These are phyloP conservation scores for Metarhizium sp. DNA, from an alignment of 2,329 filamentous ascomycete genomes.

Conservation along the genomic window DNA sequence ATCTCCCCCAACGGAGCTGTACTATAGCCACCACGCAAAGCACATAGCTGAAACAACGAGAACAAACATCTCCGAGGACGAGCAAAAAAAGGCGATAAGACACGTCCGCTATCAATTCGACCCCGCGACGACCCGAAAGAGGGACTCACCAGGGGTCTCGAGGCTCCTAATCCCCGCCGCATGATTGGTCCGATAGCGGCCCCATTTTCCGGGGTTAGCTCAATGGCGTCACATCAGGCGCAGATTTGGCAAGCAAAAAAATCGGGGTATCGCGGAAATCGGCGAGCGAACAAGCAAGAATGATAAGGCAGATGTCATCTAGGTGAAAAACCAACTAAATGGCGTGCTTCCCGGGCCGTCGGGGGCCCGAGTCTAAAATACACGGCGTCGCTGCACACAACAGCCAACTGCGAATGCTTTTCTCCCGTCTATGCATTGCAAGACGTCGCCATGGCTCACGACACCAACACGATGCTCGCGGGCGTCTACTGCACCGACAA, in stretches of 20 bases:
- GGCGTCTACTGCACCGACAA: slow-evolving; percentile 61
- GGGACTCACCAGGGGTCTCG: too few relatives aligned
- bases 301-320: too few relatives aligned
- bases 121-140: not conserved
- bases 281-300: not conserved
- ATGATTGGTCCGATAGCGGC: slow-evolving; percentile 15
- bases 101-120: not conserved
- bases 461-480: slow-evolving; percentile 44
- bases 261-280: not conserved
- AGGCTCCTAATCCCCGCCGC: not conserved
- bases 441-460: slow-evolving; percentile 10
- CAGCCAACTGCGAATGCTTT: too few relatives aligned
- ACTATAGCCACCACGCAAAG: not conserved
- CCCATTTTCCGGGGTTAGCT: slow-evolving; percentile 3
- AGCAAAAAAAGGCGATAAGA: not conserved
- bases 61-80: not conserved
- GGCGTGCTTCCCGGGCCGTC: too few relatives aligned
- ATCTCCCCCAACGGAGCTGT: not conserved
- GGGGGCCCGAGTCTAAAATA: too few relatives aligned
- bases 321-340: too few relatives aligned
- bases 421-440: too few relatives aligned
- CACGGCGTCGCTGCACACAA: too few relatives aligned
- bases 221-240: slow-evolving; percentile 24
- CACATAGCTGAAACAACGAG: not conserved
- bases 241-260: slow-evolving; percentile 8